A percentile compares a stretch with the other conserved stretches of the same genome.
These are phyloP conservation scores for Botrytis aclada DNA, from an alignment of 2,329 filamentous ascomycete species.

Conservation along the genomic window DNA sequence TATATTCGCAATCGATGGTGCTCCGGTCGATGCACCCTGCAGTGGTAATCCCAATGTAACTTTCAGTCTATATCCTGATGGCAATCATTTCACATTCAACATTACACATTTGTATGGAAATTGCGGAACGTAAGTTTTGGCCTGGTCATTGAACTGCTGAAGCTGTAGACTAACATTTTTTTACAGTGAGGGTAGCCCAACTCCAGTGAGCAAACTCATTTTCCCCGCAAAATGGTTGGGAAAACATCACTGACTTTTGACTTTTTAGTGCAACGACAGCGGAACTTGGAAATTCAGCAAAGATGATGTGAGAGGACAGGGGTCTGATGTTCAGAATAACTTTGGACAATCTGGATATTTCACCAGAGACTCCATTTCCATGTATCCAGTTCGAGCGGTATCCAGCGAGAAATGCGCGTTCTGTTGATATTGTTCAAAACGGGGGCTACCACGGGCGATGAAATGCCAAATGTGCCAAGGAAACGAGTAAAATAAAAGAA, in stretches of 20 bases:
- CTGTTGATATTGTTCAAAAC: conserved; percentile 20
- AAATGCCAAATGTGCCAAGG: neutral
- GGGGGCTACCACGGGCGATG: neutral
- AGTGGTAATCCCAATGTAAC: conserved; percentile 24
- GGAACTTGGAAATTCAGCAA: conserved; percentile 26
- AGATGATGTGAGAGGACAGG: conserved; percentile 27
- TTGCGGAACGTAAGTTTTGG: conserved; percentile 23
- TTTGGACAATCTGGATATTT: conserved; percentile 28
- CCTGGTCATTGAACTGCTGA: neutral
- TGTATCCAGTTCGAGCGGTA: conserved; percentile 26
- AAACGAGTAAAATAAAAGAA: neutral
- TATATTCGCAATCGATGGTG: conserved; percentile 22
- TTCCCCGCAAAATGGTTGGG: neutral
- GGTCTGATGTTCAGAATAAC: conserved; percentile 28
- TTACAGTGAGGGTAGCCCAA: neutral
- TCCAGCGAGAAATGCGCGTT: conserved; percentile 27
- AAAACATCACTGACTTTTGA: neutral
- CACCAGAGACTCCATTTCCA: conserved; percentile 8
- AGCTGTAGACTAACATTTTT: neutral
- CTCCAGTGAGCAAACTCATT: neutral
- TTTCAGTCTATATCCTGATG: conserved; percentile 25
- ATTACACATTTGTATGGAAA: conserved; percentile 26
- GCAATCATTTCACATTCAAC: conserved; percentile 24
- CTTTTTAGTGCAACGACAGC: conserved; percentile 24
- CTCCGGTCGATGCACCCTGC: conserved; percentile 22